Evolutionary conservation across 495 filamentous ascomycete species (phyloP).

Genomic region (Thermothielavioides terrestris): DNA sequence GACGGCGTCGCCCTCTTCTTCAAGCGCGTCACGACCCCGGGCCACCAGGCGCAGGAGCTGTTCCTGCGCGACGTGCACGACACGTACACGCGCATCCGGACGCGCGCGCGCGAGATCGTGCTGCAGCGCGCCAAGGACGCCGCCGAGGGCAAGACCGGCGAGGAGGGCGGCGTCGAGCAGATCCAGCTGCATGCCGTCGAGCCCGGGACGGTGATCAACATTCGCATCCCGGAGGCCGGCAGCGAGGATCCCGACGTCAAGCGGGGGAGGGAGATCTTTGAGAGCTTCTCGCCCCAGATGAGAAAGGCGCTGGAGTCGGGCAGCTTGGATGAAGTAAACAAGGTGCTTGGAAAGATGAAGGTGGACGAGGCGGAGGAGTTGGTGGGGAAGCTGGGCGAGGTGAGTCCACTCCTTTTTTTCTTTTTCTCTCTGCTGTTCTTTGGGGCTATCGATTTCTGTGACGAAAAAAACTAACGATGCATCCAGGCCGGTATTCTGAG

Average conservation of each 20-base stretch:
- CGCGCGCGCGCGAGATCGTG: slow-evolving; percentile 66
- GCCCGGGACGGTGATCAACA: slow-evolving; percentile 86
- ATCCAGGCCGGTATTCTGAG: slow-evolving; percentile 77
- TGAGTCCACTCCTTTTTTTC: slow-evolving; percentile 23
- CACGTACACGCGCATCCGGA: slow-evolving; percentile 75
- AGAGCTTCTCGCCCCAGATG: slow-evolving; percentile 70
- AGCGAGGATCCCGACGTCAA: slow-evolving; percentile 59
- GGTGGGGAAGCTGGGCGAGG: slow-evolving; percentile 72
- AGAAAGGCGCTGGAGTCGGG: slow-evolving; percentile 73
- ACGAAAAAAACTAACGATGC: slow-evolving; percentile 3
- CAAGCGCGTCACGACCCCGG: slow-evolving; percentile 85
- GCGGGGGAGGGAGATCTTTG: slow-evolving; percentile 65
- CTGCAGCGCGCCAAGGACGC: slow-evolving; percentile 56
- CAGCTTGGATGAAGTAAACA: slow-evolving; percentile 89
- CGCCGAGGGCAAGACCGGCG: slow-evolving; percentile 46
- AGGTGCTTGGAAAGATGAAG: slow-evolving; percentile 83
- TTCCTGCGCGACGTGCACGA: slow-evolving; percentile 88
- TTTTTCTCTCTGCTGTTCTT: background rate
- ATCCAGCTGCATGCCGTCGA: slow-evolving; percentile 97
- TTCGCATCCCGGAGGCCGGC: slow-evolving; percentile 59
- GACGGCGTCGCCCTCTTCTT: slow-evolving; percentile 93
- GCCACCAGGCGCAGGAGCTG: slow-evolving; percentile 83
- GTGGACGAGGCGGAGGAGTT: slow-evolving; percentile 89
- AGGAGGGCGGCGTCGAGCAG: slow-evolving; percentile 68
- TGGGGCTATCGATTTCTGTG: background rate